phyloP scores from a whole-genome alignment of 371 early-diverging fungal species.

The Mucor velutinosus region DNA sequence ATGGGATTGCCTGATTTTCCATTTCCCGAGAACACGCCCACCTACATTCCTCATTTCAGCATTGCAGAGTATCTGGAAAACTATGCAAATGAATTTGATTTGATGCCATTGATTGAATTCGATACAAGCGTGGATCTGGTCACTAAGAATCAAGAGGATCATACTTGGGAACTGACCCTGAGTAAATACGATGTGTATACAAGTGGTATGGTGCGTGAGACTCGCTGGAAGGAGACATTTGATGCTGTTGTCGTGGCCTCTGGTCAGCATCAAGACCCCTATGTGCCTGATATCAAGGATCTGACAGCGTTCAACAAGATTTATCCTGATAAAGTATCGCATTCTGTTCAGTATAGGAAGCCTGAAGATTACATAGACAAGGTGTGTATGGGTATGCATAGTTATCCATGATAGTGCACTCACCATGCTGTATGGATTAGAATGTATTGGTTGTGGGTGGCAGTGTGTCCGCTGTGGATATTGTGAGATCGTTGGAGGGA shows the following conservation, averaged over 20 bases:
- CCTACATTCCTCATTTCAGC: not conserved
- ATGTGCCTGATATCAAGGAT: slow-evolving; percentile 33
- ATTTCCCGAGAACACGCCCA: not conserved
- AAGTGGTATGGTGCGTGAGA: slow-evolving; percentile 14
- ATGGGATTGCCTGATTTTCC: slow-evolving; percentile 16
- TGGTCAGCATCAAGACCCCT: slow-evolving; percentile 36
- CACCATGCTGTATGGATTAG: slow-evolving; percentile 16
- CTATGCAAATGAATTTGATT: slow-evolving; percentile 14
- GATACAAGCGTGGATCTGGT: slow-evolving; percentile 25
- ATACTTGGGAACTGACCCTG: slow-evolving; percentile 25
- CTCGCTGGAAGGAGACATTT: slow-evolving; percentile 33
- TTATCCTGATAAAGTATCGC: slow-evolving; percentile 30
- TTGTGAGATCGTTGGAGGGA: slow-evolving; percentile 31
- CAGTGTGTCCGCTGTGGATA: slow-evolving; percentile 40
- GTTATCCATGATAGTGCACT: not conserved
- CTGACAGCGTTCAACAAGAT: slow-evolving; percentile 29
- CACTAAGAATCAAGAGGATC: slow-evolving; percentile 10
- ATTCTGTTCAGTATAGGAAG: slow-evolving; percentile 42
- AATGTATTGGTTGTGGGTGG: slow-evolving; percentile 43
- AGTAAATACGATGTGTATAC: slow-evolving; percentile 17
- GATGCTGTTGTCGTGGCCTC: slow-evolving; percentile 47
- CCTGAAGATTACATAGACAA: slow-evolving; percentile 36
- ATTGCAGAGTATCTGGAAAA: slow-evolving; percentile 7
- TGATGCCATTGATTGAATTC: slow-evolving; percentile 24
- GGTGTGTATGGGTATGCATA: slow-evolving; percentile 25